These are phyloP conservation scores for Trypanosomatidae sp. DNA, from an alignment of 208 protist genomes.

Conservation along the genomic window DNA sequence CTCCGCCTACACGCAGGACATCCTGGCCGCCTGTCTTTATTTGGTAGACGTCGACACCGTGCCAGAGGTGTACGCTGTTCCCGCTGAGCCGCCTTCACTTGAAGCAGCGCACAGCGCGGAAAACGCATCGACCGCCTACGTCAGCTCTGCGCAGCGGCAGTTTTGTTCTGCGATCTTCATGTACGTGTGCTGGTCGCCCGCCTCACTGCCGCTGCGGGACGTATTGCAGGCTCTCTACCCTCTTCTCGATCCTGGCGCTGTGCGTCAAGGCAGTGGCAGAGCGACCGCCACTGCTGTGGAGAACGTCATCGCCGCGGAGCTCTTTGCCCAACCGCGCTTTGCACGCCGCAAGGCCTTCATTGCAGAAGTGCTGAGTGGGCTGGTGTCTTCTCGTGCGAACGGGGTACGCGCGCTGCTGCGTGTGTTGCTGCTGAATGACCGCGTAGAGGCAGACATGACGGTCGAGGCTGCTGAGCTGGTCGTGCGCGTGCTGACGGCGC, in stretches of 20 bases:
- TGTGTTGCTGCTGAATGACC: slow-evolving; percentile 66
- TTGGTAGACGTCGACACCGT: slow-evolving; percentile 22
- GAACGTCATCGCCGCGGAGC: slow-evolving; percentile 45
- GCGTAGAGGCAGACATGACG: slow-evolving; percentile 39
- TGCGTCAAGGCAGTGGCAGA: no score
- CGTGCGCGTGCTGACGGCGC: slow-evolving; percentile 38
- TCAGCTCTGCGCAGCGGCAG: slow-evolving; percentile 40
- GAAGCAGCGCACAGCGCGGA: slow-evolving; percentile 5
- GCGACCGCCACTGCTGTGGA: no score
- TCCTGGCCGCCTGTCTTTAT: slow-evolving; percentile 49
- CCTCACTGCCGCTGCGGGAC: slow-evolving; percentile 22
- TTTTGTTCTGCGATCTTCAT: slow-evolving; percentile 55
- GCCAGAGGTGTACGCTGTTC: neutral
- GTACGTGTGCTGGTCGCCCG: slow-evolving; percentile 51
- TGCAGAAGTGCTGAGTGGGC: slow-evolving; percentile 42
- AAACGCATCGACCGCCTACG: slow-evolving; percentile 50
- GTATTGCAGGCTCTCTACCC: slow-evolving; percentile 72
- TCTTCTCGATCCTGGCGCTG: slow-evolving; percentile 42
- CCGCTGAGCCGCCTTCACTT: neutral
- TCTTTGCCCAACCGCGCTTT: slow-evolving; percentile 41
- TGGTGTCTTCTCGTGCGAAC: slow-evolving; percentile 35
- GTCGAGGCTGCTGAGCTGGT: slow-evolving; percentile 55
- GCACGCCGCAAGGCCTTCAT: slow-evolving; percentile 33
- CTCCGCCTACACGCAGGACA: slow-evolving; percentile 47
- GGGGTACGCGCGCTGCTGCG: slow-evolving; percentile 53